phyloP scores from a whole-genome alignment of 768 basidiomycete species.

The Agrocybe pediades region DNA sequence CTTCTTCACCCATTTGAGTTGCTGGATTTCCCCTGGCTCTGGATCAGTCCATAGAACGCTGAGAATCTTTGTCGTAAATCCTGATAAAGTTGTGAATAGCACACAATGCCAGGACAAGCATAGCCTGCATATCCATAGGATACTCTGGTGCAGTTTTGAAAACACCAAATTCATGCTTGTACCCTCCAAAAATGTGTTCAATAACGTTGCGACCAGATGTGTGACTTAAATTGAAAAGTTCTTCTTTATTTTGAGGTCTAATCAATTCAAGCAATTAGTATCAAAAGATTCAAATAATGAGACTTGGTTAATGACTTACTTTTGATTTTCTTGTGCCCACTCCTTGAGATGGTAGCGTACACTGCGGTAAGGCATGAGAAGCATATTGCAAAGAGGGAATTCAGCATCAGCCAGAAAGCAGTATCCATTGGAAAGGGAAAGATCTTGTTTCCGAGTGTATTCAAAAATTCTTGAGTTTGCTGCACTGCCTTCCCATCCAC shows the following conservation, averaged over 20 bases:
- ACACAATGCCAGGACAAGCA: constrained; percentile 22
- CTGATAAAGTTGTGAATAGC: constrained; percentile 28
- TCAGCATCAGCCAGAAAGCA: too few species aligned
- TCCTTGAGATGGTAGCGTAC: too few species aligned
- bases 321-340: constrained; percentile 24
- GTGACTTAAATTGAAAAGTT: too few species aligned
- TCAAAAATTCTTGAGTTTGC: constrained; percentile 37
- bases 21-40: too few species aligned
- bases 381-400: too few species aligned
- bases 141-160: constrained; percentile 19
- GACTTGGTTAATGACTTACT: constrained; percentile 9
- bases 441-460: too few species aligned
- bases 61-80: constrained; percentile 13
- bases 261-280: too few species aligned
- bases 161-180: constrained; percentile 27
- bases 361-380: too few species aligned
- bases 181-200: constrained; percentile 38
- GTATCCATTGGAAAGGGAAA: too few species aligned
- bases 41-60: constrained; percentile 3
- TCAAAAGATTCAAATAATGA: constrained; percentile 4
- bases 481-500: constrained; percentile 37
- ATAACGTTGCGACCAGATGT: constrained; percentile 37
- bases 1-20: not conserved
- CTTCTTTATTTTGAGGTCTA: too few species aligned
- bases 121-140: constrained; percentile 16